Conservation (phyloP, 257 asterid species). For the Fraxinus cuspidata region DNA sequence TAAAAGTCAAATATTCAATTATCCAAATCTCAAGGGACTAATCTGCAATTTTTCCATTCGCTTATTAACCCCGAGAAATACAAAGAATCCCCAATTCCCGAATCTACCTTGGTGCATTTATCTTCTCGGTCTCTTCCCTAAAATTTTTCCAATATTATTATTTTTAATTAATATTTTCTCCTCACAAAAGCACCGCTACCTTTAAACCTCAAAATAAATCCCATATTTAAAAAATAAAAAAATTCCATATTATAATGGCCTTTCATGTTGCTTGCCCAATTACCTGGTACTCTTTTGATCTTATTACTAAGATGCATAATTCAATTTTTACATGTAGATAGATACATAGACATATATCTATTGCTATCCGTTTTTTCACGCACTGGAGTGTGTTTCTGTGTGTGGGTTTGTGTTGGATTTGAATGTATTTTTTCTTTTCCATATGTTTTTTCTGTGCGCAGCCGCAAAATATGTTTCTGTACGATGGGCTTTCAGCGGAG, state of each 20-base stretch:
- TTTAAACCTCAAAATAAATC: conserved; percentile 31
- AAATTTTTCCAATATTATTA: conserved; percentile 29
- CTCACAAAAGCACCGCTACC: conserved; percentile 21
- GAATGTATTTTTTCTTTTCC: conserved; percentile 26
- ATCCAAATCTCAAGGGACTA: conserved; percentile 25
- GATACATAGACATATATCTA: conserved; percentile 25
- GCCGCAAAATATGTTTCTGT: conserved; percentile 88
- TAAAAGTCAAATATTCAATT: conserved; percentile 13
- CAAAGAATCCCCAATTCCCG: conserved; percentile 26
- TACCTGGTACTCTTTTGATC: conserved; percentile 74
- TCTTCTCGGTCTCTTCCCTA: conserved; percentile 21
- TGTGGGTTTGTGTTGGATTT: conserved; percentile 31
- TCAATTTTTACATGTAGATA: conserved; percentile 14
- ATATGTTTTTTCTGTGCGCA: conserved; percentile 46
- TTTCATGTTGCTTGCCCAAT: conserved; percentile 99
- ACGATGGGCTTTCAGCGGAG: conserved; percentile 67
- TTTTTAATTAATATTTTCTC: conserved; percentile 17
- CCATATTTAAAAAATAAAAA: neutral
- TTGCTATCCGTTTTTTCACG: conserved; percentile 13
- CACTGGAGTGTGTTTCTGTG: conserved; percentile 37
- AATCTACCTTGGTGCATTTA: conserved; percentile 9
- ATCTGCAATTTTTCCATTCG: neutral
- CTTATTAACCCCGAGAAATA: conserved; percentile 8
- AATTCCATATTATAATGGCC: conserved; percentile 56
- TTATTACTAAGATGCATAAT: conserved; percentile 23